Base-by-base conservation (phyloP, 208 protist species). In the Leishmania tropica region DNA sequence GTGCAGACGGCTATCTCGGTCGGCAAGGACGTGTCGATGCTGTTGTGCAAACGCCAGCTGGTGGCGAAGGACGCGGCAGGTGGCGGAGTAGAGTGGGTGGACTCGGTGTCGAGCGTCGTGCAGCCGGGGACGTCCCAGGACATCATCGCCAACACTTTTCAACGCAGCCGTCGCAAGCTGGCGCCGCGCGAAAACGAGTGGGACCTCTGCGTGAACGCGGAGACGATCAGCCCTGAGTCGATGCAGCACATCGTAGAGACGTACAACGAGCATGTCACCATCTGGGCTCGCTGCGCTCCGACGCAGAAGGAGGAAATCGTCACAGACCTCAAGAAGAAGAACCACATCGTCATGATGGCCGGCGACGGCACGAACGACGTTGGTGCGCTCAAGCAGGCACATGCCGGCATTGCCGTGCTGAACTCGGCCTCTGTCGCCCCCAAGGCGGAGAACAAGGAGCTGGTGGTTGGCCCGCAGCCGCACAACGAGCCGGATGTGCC, bases 321-420 rank as follows among this genome's bases (percentile, higher is more conserved):
- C 13, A 92, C 81, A 17, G 88, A 94, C 62, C 88, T 99, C 15
- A 98, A 98, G 85, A 79, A 91, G 64, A 91, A 95, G 84, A 86
- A 88, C 8, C 90, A 97, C 81, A 90, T 94, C n/a, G 95, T 97
- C 48, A 91, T 99, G 77, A 98, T 99, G 94, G 90, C 93, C 24
- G 96, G 97, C 70, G 97, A 99, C 87, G 97, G 97, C 80, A 98
- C 96, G n/a, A 99, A 99, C 89, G 97, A 99, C 88, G 99, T 99
- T 21, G 99, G 99, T 45, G 99, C 99, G 37, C 92, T 99, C 11
- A 99, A 99, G 90, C 97, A 99, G 85, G 98, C 99, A 6, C 95
- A 99, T 87, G 98, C 99, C 1, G 99, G 99, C 74, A 93, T 99
- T 73, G 98, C 98, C 11, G 88, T 99, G 68, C 85, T 99, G 40